Evolutionary conservation across 768 basidiomycete genomes (phyloP).

Genomic region (Rossbeevera mucosa): DNA sequence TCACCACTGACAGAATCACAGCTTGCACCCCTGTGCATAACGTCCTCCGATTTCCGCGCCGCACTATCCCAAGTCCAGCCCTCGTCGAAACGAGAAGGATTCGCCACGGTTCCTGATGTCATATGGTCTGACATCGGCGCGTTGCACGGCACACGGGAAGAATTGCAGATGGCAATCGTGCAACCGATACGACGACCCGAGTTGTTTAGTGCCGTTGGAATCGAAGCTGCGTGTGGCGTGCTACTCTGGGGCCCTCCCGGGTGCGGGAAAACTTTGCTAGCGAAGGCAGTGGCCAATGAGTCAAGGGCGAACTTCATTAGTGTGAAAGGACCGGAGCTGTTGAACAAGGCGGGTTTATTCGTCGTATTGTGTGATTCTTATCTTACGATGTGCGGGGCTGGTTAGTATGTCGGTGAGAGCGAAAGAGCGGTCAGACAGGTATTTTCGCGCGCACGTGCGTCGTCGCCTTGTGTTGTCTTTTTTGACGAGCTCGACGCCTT

Average conservation of each 20-base stretch:
- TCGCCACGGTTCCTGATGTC: constrained; percentile 93
- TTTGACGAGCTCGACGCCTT: constrained; percentile 94
- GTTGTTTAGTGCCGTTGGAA: constrained; percentile 83
- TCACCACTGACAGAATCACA: constrained; percentile 71
- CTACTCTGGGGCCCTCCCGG: constrained; percentile 99
- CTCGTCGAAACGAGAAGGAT: constrained; percentile 95
- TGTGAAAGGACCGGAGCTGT: constrained; percentile 92
- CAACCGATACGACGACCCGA: constrained; percentile 90
- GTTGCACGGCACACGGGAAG: constrained; percentile 78
- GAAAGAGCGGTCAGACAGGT: constrained; percentile 93
- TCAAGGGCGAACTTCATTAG: constrained; percentile 95
- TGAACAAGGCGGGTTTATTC: constrained; percentile 76
- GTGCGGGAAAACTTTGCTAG: constrained; percentile 96
- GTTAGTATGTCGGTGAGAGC: constrained; percentile 94
- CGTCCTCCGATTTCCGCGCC: constrained; percentile 67
- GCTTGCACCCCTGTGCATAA: constrained; percentile 79
- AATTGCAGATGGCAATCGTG: constrained; percentile 96
- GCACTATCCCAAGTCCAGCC: constrained; percentile 92
- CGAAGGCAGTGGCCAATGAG: constrained; percentile 97
- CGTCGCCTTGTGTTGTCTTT: constrained; percentile 91
- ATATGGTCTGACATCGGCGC: constrained; percentile 96
- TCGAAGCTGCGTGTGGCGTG: constrained; percentile 89
- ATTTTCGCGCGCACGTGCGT: constrained; percentile 89
- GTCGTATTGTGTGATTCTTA: background rate
- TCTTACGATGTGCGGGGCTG: background rate